phyloP scores from a whole-genome alignment of 352 stramenopile species.

The Globisporangium orthogonon region DNA sequence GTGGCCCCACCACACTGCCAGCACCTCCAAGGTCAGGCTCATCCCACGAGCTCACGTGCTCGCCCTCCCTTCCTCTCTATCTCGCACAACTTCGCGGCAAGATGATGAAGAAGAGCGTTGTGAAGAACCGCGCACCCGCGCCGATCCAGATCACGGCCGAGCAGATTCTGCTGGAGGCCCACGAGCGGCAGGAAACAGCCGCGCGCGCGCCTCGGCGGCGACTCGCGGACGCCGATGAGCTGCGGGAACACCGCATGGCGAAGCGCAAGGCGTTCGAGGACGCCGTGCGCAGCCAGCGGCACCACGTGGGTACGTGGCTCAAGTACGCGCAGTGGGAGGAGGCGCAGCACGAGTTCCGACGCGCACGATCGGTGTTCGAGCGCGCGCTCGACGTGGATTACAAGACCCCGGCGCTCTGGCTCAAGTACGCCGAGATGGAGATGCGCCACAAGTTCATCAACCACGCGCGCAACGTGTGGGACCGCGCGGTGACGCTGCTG shows the following conservation, averaged over 20 bases:
- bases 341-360: constrained; percentile 96
- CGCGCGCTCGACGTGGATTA: constrained; percentile 97
- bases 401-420: constrained; percentile 92
- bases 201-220: constrained; percentile 65
- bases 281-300: constrained; percentile 93
- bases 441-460: constrained; percentile 99
- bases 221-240: constrained; percentile 89
- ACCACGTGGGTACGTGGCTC: constrained; percentile 96
- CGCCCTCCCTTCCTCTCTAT: not conserved
- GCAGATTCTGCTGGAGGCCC: constrained; percentile 95
- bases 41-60: too few relatives aligned
- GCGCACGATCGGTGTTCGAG: constrained; percentile 96
- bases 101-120: constrained; percentile 83
- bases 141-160: constrained; percentile 99
- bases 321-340: constrained; percentile 99
- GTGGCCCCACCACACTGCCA: too few relatives aligned
- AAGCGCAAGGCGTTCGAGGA: constrained; percentile 94
- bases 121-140: constrained; percentile 98
- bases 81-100: not conserved
- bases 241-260: constrained; percentile 89
- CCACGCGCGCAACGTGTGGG: constrained; percentile 95
- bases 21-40: too few relatives aligned
- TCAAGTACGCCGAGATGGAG: constrained; percentile 99
- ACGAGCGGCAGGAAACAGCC: constrained; percentile 84
- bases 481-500: constrained; percentile 92